phyloP scores from a whole-genome alignment of 768 basidiomycete genomes.

The Tylopilus sp. region DNA sequence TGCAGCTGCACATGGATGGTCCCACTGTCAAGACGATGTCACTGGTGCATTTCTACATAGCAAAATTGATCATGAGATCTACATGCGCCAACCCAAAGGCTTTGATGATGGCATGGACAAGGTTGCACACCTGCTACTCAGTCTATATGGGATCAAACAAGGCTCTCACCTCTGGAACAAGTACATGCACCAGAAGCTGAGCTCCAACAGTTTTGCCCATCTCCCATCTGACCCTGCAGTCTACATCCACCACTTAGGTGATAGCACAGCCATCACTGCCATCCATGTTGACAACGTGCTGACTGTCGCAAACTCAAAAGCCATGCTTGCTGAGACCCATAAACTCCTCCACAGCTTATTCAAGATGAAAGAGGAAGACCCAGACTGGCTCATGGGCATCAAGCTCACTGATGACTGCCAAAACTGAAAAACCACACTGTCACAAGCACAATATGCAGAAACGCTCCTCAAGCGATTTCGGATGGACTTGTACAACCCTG shows the following conservation, averaged over 20 bases:
- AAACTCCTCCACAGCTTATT: background rate
- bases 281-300: background rate
- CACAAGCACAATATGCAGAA: background rate
- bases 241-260: too few species aligned
- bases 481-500: background rate
- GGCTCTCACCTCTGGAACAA: too few species aligned
- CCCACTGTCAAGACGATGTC: slow-evolving; percentile 5
- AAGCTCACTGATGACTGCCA: background rate
- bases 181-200: too few species aligned
- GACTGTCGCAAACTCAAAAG: background rate
- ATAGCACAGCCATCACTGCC: background rate
- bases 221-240: too few species aligned
- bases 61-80: background rate
- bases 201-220: too few species aligned
- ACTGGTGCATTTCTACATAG: background rate
- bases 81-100: too few species aligned
- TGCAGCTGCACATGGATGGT: slow-evolving; percentile 5
- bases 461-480: background rate
- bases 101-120: too few species aligned
- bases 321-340: background rate
- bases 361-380: background rate
- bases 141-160: too few species aligned
- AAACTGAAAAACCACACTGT: background rate
- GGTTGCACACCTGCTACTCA: too few species aligned
- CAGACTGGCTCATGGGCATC: background rate